Conservation (phyloP, 306 rosid species). For the Malus domestica region ASM211411v1 NC_041790.1:9572501-9573000, state of each 20-base stretch:
- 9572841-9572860: not conserved
- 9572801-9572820: not conserved
- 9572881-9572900: not conserved
- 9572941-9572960: too few relatives aligned
- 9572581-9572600: not conserved
- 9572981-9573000: too few relatives aligned
- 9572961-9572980: too few relatives aligned
- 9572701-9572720: too few relatives aligned
- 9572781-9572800: conserved; percentile 9
- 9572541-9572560: not conserved
- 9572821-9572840: accelerated
- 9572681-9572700: not conserved
- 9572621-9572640: not conserved
- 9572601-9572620: not conserved
- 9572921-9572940: too few relatives aligned
- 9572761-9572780: not conserved
- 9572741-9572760: too few relatives aligned
- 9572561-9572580: not conserved
- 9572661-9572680: not conserved
- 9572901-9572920: too few relatives aligned
- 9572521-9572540: not conserved
- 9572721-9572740: too few relatives aligned
- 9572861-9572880: not conserved
- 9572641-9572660: conserved; percentile 7
- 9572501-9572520: not conserved